Evolutionary conservation across 1,284 basidiomycete genomes (phyloP).

Genomic region (Heterobasidion annosum): DNA sequence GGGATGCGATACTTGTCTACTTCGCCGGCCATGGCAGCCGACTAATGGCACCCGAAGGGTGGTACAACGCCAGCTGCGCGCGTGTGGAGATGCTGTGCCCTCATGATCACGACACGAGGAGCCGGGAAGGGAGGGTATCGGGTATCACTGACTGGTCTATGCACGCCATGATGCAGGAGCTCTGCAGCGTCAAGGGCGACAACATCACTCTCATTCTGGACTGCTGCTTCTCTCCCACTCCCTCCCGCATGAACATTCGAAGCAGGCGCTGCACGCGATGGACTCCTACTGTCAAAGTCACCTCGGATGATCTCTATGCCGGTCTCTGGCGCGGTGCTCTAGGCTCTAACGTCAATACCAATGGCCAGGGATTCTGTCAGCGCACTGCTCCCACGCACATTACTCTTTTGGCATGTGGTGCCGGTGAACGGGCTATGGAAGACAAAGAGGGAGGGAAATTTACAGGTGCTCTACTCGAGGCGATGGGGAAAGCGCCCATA

Average conservation of each 20-base stretch:
- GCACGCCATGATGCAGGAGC: slow-evolving; percentile 44
- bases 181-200: slow-evolving; percentile 47
- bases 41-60: slow-evolving; percentile 42
- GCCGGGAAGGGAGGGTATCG: slow-evolving; percentile 34
- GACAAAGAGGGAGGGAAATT: slow-evolving; percentile 53
- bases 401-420: slow-evolving; percentile 44
- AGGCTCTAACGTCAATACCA: slow-evolving; percentile 14
- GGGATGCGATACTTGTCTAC: slow-evolving; percentile 57
- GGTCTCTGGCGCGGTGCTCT: slow-evolving; percentile 44
- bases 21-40: slow-evolving; percentile 62
- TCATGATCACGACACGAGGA: slow-evolving; percentile 49
- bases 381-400: slow-evolving; percentile 33
- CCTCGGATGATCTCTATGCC: slow-evolving; percentile 39
- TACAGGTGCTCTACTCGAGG: slow-evolving; percentile 41
- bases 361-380: slow-evolving; percentile 35
- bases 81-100: slow-evolving; percentile 52
- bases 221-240: slow-evolving; percentile 45
- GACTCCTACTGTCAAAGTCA: slow-evolving; percentile 41
- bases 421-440: slow-evolving; percentile 44
- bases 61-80: slow-evolving; percentile 34
- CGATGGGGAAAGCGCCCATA: slow-evolving; percentile 30
- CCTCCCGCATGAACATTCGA: slow-evolving; percentile 24
- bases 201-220: slow-evolving; percentile 62
- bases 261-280: slow-evolving; percentile 40
- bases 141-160: slow-evolving; percentile 62